Conservation (phyloP, 371 early-diverging fungal genomes). For the Syncephalastrum racemosum region DNA sequence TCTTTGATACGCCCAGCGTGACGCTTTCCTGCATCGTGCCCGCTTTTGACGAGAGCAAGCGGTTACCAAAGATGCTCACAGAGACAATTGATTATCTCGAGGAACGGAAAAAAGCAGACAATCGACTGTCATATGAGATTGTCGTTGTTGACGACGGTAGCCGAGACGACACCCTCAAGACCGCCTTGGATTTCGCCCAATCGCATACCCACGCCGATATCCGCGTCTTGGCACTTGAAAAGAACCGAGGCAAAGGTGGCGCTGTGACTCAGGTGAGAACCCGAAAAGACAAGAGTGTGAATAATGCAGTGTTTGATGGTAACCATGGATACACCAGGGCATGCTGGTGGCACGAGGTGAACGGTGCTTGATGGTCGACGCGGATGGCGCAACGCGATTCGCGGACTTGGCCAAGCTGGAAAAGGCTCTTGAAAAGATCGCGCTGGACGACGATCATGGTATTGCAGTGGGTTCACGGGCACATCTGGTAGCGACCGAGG, state of each 20-base stretch:
- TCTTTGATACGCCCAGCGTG: slow-evolving; percentile 53
- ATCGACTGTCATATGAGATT: slow-evolving; percentile 74
- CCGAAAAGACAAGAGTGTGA: no score
- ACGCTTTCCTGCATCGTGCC: slow-evolving; percentile 85
- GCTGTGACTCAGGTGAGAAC: slow-evolving; percentile 83
- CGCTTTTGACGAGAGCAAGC: slow-evolving; percentile 87
- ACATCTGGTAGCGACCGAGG: slow-evolving; percentile 84
- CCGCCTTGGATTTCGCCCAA: slow-evolving; percentile 69
- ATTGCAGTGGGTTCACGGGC: slow-evolving; percentile 90
- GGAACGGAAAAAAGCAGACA: slow-evolving; percentile 31
- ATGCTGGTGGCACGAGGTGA: slow-evolving; percentile 81
- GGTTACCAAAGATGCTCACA: slow-evolving; percentile 82
- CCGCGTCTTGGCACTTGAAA: slow-evolving; percentile 74
- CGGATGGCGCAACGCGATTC: slow-evolving; percentile 93
- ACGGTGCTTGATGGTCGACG: slow-evolving; percentile 88
- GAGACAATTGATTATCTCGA: slow-evolving; percentile 75
- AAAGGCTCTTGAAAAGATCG: slow-evolving; percentile 33
- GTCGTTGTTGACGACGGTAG: slow-evolving; percentile 93
- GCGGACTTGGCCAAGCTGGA: slow-evolving; percentile 75
- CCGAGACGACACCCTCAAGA: slow-evolving; percentile 70
- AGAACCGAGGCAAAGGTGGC: slow-evolving; percentile 94
- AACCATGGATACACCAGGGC: slow-evolving; percentile 54
- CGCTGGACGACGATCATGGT: slow-evolving; percentile 51
- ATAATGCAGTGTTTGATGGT: no score
- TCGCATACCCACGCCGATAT: slow-evolving; percentile 55